Percentiles rank a stretch among this genome's conserved stretches.
Conservation (phyloP, 2,329 filamentous ascomycete genomes). For the Diaporthe ilicicola region DNA sequence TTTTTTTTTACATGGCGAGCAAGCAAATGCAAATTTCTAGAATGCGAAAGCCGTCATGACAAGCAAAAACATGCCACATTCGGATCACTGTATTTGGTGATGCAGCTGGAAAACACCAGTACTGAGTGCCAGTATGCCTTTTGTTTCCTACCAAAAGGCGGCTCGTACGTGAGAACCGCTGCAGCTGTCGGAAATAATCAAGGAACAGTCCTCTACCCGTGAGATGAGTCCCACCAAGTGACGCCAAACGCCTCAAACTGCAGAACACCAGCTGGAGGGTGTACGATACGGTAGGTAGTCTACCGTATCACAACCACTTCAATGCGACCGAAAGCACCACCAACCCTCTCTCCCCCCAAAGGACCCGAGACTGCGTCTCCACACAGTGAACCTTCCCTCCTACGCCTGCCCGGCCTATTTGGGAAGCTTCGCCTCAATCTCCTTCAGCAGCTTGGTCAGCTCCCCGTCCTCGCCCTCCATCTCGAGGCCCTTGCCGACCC, state of each 20-base stretch:
- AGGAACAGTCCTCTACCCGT: not conserved
- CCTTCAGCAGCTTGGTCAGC: constrained; percentile 69
- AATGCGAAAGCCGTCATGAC: not conserved
- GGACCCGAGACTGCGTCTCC: not conserved
- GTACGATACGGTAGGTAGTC: not conserved
- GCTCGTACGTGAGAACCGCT: not conserved
- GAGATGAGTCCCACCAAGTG: not conserved
- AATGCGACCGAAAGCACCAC: not conserved
- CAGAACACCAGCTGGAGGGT: not conserved
- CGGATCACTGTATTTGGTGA: not conserved
- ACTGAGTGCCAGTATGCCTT: no score
- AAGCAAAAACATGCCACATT: not conserved
- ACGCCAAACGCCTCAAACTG: constrained; percentile 20
- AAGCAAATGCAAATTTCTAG: not conserved
- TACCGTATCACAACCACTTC: not conserved
- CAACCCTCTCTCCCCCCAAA: not conserved
- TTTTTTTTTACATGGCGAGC: not conserved
- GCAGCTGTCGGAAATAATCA: not conserved
- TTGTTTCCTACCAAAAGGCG: not conserved
- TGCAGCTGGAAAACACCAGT: not conserved
- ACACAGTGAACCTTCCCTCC: constrained; percentile 1
- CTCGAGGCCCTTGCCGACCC: constrained; percentile 81
- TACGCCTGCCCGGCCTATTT: constrained; percentile 41
- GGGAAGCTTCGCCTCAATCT: constrained; percentile 60
- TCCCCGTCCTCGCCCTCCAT: constrained; percentile 78